Evolutionary conservation across 371 early-diverging fungal species (phyloP).

Genomic region (Aphelidium insulamus): DNA sequence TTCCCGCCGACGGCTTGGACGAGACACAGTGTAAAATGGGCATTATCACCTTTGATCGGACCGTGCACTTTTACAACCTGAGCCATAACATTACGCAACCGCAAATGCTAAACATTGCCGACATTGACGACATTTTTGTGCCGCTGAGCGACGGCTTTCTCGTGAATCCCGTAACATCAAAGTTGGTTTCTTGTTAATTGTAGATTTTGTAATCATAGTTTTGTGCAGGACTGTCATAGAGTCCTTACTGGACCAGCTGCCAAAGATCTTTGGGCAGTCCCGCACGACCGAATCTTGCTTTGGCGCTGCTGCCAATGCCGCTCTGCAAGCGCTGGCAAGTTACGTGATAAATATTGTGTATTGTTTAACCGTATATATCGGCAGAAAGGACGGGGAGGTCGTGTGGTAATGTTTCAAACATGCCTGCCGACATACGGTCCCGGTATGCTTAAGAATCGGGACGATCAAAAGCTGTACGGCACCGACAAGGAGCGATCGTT

Average conservation of each 20-base stretch:
- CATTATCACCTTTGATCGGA: slow-evolving; percentile 69
- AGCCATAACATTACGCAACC: too few relatives aligned
- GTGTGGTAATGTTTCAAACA: slow-evolving; percentile 58
- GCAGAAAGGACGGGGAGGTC: slow-evolving; percentile 56
- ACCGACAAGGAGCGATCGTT: slow-evolving; percentile 75
- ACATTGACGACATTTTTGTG: slow-evolving; percentile 74
- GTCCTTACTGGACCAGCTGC: slow-evolving; percentile 52
- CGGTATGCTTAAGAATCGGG: slow-evolving; percentile 57
- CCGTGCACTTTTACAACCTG: slow-evolving; percentile 87
- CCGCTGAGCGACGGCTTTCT: slow-evolving; percentile 68
- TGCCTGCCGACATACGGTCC: slow-evolving; percentile 64
- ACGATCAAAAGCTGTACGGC: slow-evolving; percentile 60
- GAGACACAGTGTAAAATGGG: slow-evolving; percentile 48
- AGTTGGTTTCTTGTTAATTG: slow-evolving; percentile 9
- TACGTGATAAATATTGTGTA: background rate
- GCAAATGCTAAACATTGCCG: slow-evolving; percentile 87
- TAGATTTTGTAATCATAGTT: background rate
- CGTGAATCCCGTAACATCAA: slow-evolving; percentile 55
- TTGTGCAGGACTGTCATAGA: slow-evolving; percentile 36
- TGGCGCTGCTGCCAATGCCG: slow-evolving; percentile 63
- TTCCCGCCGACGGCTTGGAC: slow-evolving; percentile 13
- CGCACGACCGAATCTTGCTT: slow-evolving; percentile 43
- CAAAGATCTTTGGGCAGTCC: slow-evolving; percentile 53
- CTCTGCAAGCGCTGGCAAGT: slow-evolving; percentile 40
- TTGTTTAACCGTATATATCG: background rate